Evolutionary conservation across 2,329 filamentous ascomycete species (phyloP).

Genomic region (Botryotinia convoluta): DNA sequence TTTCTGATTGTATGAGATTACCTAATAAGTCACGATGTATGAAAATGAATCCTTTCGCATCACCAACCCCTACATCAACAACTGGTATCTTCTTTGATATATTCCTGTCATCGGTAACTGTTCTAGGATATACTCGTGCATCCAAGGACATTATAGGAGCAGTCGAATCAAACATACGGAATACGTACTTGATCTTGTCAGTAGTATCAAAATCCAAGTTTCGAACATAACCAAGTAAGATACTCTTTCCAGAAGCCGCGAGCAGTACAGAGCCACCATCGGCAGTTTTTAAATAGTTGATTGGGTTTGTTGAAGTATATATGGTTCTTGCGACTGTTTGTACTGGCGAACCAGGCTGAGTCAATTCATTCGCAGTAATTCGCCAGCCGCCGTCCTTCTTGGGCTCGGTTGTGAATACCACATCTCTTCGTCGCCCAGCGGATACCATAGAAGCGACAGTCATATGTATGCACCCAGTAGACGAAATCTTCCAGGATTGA

Average conservation of each 20-base stretch:
- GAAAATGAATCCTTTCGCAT: constrained; percentile 72
- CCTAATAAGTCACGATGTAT: constrained; percentile 74
- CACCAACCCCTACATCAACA: constrained; percentile 76
- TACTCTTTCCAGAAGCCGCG: constrained; percentile 49
- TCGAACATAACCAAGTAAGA: constrained; percentile 59
- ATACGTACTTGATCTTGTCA: constrained; percentile 52
- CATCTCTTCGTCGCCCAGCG: constrained; percentile 36
- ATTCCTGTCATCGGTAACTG: constrained; percentile 28
- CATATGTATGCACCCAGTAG: constrained; percentile 39
- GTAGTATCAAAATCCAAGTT: constrained; percentile 39
- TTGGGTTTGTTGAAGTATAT: constrained; percentile 42
- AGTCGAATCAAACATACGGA: constrained; percentile 56
- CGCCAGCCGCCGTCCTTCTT: constrained; percentile 37
- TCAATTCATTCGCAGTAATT: constrained; percentile 40
- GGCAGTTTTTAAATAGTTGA: constrained; percentile 49
- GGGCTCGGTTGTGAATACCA: constrained; percentile 39
- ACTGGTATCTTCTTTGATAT: constrained; percentile 39
- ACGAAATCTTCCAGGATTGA: constrained; percentile 42
- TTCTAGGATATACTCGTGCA: constrained; percentile 46
- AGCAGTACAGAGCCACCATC: constrained; percentile 58
- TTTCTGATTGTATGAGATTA: constrained; percentile 48
- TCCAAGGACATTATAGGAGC: constrained; percentile 69
- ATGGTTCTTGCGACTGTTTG: constrained; percentile 41
- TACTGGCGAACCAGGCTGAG: constrained; percentile 33
- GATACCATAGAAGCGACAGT: constrained; percentile 39